phyloP scores from a whole-genome alignment of 352 stramenopile genomes.

The Phytophthora hybrid region DNA sequence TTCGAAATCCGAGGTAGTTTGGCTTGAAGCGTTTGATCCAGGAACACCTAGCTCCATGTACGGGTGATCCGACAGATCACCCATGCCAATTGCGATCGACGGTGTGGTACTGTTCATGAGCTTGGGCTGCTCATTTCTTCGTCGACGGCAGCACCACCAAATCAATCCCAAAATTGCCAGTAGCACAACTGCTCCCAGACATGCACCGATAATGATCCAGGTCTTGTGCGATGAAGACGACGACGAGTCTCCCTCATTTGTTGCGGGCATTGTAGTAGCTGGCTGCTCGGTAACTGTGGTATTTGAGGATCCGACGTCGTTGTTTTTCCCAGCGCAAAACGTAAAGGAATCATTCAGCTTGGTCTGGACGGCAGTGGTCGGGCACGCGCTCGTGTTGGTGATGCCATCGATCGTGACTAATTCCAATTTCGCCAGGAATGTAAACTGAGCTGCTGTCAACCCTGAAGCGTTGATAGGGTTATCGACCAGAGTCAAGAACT shows the following conservation, averaged over 20 bases:
- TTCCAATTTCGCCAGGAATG: constrained; percentile 59
- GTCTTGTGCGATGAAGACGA: constrained; percentile 50
- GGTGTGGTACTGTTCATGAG: constrained; percentile 57
- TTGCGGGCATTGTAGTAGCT: constrained; percentile 22
- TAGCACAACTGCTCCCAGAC: constrained; percentile 45
- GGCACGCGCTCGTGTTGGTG: constrained; percentile 64
- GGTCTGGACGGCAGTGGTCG: constrained; percentile 46
- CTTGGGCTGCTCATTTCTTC: constrained; percentile 56
- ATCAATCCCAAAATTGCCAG: constrained; percentile 44
- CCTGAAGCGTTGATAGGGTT: constrained; percentile 69
- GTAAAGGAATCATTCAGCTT: constrained; percentile 64
- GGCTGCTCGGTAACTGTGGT: constrained; percentile 28
- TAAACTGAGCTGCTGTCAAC: constrained; percentile 58
- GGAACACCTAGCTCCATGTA: constrained; percentile 62
- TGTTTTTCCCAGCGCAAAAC: constrained; percentile 53
- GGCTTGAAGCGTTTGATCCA: constrained; percentile 61
- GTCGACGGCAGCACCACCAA: constrained; percentile 49
- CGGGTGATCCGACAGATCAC: constrained; percentile 62
- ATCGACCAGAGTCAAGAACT: constrained; percentile 48
- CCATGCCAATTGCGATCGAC: constrained; percentile 66
- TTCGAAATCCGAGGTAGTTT: constrained; percentile 80
- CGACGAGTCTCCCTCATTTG: constrained; percentile 18
- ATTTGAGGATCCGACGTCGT: constrained; percentile 24
- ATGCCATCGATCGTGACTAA: constrained; percentile 61
- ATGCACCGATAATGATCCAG: constrained; percentile 57